Evolutionary conservation across 805 yeast genomes (phyloP).

Genomic region (Wickerhamiella musiphila): DNA sequence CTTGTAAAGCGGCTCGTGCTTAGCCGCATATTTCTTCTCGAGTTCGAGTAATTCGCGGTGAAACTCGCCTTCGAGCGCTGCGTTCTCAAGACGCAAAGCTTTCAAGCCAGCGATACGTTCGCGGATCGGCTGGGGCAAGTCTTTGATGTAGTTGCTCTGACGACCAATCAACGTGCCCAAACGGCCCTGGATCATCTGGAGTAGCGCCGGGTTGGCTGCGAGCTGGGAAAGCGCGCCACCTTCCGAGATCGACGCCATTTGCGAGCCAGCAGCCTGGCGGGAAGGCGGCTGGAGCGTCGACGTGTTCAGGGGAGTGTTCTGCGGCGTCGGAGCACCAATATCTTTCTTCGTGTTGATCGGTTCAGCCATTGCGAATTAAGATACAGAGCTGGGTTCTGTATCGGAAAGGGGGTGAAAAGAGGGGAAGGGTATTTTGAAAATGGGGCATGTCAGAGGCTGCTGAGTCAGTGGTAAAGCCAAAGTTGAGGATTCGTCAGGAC

Average conservation of each 20-base stretch:
- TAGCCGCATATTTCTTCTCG: constrained; percentile 58
- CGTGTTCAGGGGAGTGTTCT: constrained; percentile 88
- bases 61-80: constrained; percentile 75
- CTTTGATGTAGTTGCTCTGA: constrained; percentile 70
- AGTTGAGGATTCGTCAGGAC: too few relatives aligned
- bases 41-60: constrained; percentile 75
- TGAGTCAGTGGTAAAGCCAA: too few relatives aligned
- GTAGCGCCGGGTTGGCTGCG: constrained; percentile 58
- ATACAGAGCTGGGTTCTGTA: background rate
- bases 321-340: constrained; percentile 94
- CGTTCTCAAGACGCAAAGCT: constrained; percentile 60
- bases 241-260: constrained; percentile 46
- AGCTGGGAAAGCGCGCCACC: constrained; percentile 26
- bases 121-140: constrained; percentile 55
- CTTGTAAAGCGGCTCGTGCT: constrained; percentile 60
- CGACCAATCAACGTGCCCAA: constrained; percentile 70
- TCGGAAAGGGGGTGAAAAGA: background rate
- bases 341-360: constrained; percentile 64
- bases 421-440: too few relatives aligned
- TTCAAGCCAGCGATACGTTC: constrained; percentile 69
- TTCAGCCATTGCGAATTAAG: constrained; percentile 44
- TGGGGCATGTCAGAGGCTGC: too few relatives aligned
- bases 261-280: constrained; percentile 16
- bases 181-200: constrained; percentile 80
- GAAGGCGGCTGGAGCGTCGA: constrained; percentile 31